Evolutionary conservation across 139 green algal genomes (phyloP).

Genomic region (Ettlia oleoabundans): DNA sequence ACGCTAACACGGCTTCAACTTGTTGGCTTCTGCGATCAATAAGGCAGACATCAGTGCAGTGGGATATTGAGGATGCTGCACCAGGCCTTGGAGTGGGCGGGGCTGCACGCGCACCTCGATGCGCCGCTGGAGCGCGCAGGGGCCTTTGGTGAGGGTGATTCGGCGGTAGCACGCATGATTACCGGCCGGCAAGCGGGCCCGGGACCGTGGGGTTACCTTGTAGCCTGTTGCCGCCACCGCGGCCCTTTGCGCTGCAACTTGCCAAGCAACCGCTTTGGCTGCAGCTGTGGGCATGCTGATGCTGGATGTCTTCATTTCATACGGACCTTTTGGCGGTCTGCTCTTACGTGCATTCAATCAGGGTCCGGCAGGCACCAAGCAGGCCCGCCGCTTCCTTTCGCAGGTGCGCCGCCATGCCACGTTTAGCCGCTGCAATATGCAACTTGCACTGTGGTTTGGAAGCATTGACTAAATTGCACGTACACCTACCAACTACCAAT

Average conservation of each 20-base stretch:
- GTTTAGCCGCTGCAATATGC: neutral
- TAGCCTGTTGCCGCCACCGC: neutral
- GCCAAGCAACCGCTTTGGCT: neutral
- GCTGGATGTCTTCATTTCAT: slow-evolving; percentile 21
- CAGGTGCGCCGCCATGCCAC: neutral
- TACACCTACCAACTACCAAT: too few relatives aligned
- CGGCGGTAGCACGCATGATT: too few relatives aligned
- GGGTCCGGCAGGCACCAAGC: neutral
- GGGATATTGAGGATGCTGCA: slow-evolving; percentile 32
- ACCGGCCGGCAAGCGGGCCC: too few relatives aligned
- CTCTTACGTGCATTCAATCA: neutral
- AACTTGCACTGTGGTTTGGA: neutral
- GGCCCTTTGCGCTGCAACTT: neutral
- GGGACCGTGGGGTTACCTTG: neutral
- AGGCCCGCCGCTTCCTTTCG: slow-evolving; percentile 15
- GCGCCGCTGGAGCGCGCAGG: neutral
- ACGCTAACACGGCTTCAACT: too few relatives aligned
- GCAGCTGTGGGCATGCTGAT: slow-evolving; percentile 8
- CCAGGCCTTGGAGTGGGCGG: neutral
- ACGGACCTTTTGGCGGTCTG: neutral
- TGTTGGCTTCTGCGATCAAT: too few relatives aligned
- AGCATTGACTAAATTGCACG: neutral
- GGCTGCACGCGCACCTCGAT: slow-evolving; percentile 1
- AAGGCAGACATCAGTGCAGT: too few relatives aligned
- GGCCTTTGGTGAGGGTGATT: neutral